phyloP scores from a whole-genome alignment of 352 stramenopile species.

The Globisporangium carolinianum region DNA sequence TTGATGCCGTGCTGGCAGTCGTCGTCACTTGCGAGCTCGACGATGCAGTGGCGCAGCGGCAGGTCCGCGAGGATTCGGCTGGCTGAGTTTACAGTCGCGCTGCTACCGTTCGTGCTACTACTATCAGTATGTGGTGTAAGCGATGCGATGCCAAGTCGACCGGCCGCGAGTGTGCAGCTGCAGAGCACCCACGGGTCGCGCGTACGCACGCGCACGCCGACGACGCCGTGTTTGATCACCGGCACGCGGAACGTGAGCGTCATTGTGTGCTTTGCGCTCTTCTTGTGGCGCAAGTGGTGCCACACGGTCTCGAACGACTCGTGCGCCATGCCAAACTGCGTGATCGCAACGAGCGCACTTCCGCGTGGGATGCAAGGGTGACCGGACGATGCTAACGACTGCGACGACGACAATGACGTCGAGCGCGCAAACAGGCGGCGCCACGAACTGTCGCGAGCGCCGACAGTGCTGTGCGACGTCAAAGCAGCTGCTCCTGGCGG shows the following conservation, averaged over 20 bases:
- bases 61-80: constrained; percentile 16
- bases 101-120: not conserved
- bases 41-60: constrained; percentile 34
- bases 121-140: not conserved
- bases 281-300: constrained; percentile 55
- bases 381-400: not conserved
- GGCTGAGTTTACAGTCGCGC: not conserved
- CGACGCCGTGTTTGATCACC: constrained; percentile 23
- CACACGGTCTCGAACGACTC: constrained; percentile 69
- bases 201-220: constrained; percentile 28
- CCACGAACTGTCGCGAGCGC: not conserved
- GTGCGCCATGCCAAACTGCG: constrained; percentile 52
- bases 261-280: constrained; percentile 38
- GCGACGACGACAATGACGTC: not conserved
- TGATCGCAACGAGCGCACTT: constrained; percentile 48
- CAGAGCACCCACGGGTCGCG: constrained; percentile 31
- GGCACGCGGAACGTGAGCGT: constrained; percentile 46
- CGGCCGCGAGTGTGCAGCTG: constrained; percentile 28
- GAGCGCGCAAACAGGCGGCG: not conserved
- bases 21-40: constrained; percentile 39
- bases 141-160: constrained; percentile 24
- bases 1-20: constrained; percentile 44
- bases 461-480: not conserved
- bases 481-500: not conserved
- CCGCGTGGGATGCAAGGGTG: constrained; percentile 28